Percentiles rank a stretch among this genome's conserved stretches.
These are phyloP conservation scores for Linum lewisii DNA, from an alignment of 345 rosid genomes.

Conservation along the genomic window DNA sequence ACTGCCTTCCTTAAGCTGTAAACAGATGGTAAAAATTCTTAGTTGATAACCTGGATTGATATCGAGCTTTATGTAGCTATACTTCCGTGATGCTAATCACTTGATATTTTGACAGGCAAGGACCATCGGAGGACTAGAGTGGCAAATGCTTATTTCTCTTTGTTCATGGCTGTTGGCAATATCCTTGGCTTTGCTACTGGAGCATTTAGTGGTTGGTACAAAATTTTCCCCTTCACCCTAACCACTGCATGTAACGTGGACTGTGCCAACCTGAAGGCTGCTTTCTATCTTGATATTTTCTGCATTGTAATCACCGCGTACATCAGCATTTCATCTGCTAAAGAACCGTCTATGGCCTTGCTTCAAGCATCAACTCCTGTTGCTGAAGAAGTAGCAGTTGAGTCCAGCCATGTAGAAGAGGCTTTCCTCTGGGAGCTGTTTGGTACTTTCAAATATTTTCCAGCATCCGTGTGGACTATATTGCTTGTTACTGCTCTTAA, in stretches of 20 bases:
- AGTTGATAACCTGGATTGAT: background rate
- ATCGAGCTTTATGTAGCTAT: background rate
- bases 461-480: slow-evolving; percentile 60
- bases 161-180: slow-evolving; percentile 90
- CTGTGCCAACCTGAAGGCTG: slow-evolving; percentile 94
- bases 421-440: slow-evolving; percentile 85
- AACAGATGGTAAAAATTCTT: no score
- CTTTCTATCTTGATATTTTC: slow-evolving; percentile 62
- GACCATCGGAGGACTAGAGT: slow-evolving; percentile 85
- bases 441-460: slow-evolving; percentile 81
- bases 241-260: slow-evolving; percentile 64
- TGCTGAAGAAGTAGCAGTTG: slow-evolving; percentile 37
- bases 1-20: background rate
- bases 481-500: slow-evolving; percentile 72
- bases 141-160: slow-evolving; percentile 89
- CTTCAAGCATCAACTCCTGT: slow-evolving; percentile 17
- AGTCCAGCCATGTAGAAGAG: slow-evolving; percentile 46
- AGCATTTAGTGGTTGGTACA: slow-evolving; percentile 79
- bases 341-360: slow-evolving; percentile 51
- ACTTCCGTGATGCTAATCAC: background rate
- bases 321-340: slow-evolving; percentile 56
- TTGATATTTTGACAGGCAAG: slow-evolving; percentile 40
- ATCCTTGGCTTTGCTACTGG: slow-evolving; percentile 93
- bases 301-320: slow-evolving; percentile 58
- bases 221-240: slow-evolving; percentile 64